phyloP scores from a whole-genome alignment of 2,329 filamentous ascomycete species.

The Phialemonium atrogriseum region DNA sequence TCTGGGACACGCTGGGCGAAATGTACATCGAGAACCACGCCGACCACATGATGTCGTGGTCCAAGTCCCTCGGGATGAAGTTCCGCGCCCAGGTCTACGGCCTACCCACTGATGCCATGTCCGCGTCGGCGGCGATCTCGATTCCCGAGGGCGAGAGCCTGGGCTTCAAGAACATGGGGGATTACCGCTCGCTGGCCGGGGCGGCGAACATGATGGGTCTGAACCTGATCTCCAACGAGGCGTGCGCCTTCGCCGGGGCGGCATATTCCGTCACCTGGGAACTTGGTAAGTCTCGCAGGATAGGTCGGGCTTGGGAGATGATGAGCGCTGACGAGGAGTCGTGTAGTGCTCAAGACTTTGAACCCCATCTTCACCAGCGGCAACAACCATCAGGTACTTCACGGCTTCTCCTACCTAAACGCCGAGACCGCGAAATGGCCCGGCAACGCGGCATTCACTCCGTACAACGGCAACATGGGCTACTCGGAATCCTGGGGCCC shows the following conservation, averaged over 20 bases:
- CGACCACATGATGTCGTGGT: constrained; percentile 4
- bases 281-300: constrained; percentile 2
- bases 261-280: constrained; percentile 6
- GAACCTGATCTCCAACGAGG: constrained; percentile 12
- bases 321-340: constrained; percentile 3
- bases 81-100: constrained; percentile 9
- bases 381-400: constrained; percentile 10
- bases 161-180: constrained; percentile 11
- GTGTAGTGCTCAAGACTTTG: constrained; percentile 6
- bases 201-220: constrained; percentile 10
- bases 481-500: constrained; percentile 11
- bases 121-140: constrained; percentile 3
- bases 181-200: constrained; percentile 11
- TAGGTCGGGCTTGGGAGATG: neutral
- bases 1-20: constrained; percentile 8
- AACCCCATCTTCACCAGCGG: constrained; percentile 10
- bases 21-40: constrained; percentile 9
- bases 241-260: constrained; percentile 4
- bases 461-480: constrained; percentile 4
- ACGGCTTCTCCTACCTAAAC: constrained; percentile 10
- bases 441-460: constrained; percentile 9
- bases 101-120: constrained; percentile 6
- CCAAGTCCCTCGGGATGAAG: constrained; percentile 4
- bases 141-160: constrained; percentile 12
- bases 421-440: constrained; percentile 9